Conservation (phyloP, 2,329 filamentous ascomycete species). For the Colletotrichum agaves region DNA sequence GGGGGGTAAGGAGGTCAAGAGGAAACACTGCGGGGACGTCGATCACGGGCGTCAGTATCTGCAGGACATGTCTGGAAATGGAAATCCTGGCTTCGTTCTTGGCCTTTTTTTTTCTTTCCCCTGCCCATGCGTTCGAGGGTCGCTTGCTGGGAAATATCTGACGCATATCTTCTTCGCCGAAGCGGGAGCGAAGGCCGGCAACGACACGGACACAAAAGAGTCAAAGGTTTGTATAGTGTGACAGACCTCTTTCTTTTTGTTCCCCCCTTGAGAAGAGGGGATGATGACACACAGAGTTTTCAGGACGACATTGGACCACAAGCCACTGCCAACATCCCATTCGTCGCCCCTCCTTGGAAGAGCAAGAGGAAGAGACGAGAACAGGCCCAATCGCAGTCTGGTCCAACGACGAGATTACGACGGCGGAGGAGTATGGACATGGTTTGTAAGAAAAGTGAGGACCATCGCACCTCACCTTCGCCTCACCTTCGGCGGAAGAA, state of each 20-base stretch:
- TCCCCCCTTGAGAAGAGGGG: neutral
- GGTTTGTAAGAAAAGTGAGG: neutral
- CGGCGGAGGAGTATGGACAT: neutral
- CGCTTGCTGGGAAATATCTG: neutral
- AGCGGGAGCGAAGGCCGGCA: constrained; percentile 12
- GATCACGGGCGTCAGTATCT: constrained; percentile 29
- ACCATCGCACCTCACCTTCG: neutral
- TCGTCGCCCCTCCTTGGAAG: neutral
- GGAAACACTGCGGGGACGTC: constrained; percentile 23
- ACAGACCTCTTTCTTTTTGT: neutral
- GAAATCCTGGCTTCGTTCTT: constrained; percentile 8
- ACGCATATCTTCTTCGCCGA: neutral
- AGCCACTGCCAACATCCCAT: neutral
- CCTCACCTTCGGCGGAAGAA: constrained; percentile 1
- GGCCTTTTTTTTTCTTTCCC: neutral
- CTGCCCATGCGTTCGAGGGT: neutral
- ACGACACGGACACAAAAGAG: neutral
- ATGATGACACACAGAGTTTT: constrained; percentile 22
- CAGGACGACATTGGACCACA: constrained; percentile 22
- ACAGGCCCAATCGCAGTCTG: constrained; percentile 12
- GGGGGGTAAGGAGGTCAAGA: constrained; percentile 17
- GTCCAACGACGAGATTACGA: constrained; percentile 26
- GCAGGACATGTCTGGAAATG: constrained; percentile 9
- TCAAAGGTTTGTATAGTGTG: too few species aligned
- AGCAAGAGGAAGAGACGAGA: constrained; percentile 1